Conservation (phyloP, 257 asterid species). For the Gentiana straminea region DNA sequence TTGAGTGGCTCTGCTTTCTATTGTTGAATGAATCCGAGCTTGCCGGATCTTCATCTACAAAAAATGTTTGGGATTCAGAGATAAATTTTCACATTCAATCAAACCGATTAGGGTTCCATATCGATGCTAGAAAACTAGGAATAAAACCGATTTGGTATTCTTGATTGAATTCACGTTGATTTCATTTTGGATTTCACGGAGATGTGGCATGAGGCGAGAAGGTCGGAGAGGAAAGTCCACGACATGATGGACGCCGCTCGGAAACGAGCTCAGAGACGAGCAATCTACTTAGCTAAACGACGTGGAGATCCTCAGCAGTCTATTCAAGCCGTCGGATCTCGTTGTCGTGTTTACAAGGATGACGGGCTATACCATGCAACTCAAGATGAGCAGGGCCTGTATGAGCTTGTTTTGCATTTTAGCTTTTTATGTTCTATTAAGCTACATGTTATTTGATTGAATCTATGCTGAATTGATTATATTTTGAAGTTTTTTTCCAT, state of each 20-base stretch:
- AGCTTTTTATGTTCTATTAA: no score
- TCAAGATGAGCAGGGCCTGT: constrained; percentile 91
- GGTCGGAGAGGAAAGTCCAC: constrained; percentile 95
- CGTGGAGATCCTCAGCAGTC: constrained; percentile 98
- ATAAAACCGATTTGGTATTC: background rate
- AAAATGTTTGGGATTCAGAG: no score
- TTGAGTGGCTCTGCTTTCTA: no score
- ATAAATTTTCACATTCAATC: no score
- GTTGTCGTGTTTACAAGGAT: constrained; percentile 75
- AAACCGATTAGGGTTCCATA: constrained; percentile 26
- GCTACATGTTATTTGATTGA: no score
- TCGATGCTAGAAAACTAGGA: background rate
- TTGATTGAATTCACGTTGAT: background rate
- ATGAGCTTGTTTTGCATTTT: constrained; percentile 13
- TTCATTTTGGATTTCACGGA: background rate
- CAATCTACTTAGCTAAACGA: constrained; percentile 82
- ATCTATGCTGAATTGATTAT: no score
- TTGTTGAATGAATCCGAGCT: no score
- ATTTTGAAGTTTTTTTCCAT: no score
- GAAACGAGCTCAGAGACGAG: constrained; percentile 95
- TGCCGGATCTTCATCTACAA: no score
- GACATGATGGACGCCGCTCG: constrained; percentile 99
- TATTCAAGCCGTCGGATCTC: constrained; percentile 78
- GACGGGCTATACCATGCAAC: constrained; percentile 84
- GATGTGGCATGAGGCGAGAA: constrained; percentile 99